These are phyloP conservation scores for Populus davidiana DNA, from an alignment of 345 rosid genomes.

Conservation along the genomic window DNA sequence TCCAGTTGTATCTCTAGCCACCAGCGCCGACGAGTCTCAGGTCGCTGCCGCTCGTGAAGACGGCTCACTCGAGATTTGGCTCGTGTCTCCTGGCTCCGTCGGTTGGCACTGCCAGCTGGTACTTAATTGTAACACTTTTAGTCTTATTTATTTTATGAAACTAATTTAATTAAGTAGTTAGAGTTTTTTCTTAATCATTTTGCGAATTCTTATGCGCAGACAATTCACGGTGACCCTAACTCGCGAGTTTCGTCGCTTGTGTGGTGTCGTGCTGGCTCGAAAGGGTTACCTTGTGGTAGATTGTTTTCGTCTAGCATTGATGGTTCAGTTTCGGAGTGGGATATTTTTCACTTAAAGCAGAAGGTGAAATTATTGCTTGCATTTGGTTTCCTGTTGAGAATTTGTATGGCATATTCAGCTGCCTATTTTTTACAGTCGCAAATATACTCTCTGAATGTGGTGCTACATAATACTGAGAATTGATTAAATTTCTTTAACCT, in stretches of 20 bases:
- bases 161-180: background rate
- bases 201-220: constrained; percentile 32
- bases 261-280: constrained; percentile 62
- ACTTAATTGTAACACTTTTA: background rate
- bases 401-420: background rate
- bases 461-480: background rate
- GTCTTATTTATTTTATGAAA: background rate
- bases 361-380: constrained; percentile 45
- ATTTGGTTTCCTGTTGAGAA: background rate
- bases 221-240: constrained; percentile 72
- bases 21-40: constrained; percentile 66
- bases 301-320: constrained; percentile 79
- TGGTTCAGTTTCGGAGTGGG: constrained; percentile 86
- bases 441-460: background rate
- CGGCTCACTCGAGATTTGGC: constrained; percentile 97
- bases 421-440: background rate
- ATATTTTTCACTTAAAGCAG: constrained; percentile 77
- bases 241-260: constrained; percentile 80
- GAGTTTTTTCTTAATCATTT: background rate
- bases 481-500: background rate
- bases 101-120: constrained; percentile 99
- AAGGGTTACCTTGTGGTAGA: constrained; percentile 61
- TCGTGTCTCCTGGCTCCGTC: constrained; percentile 84
- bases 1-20: constrained; percentile 80
- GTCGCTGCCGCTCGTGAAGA: constrained; percentile 91